Evolutionary conservation across 192 early-diverging fungal species (phyloP).

Genomic region (Gamsiella multidivaricata): DNA sequence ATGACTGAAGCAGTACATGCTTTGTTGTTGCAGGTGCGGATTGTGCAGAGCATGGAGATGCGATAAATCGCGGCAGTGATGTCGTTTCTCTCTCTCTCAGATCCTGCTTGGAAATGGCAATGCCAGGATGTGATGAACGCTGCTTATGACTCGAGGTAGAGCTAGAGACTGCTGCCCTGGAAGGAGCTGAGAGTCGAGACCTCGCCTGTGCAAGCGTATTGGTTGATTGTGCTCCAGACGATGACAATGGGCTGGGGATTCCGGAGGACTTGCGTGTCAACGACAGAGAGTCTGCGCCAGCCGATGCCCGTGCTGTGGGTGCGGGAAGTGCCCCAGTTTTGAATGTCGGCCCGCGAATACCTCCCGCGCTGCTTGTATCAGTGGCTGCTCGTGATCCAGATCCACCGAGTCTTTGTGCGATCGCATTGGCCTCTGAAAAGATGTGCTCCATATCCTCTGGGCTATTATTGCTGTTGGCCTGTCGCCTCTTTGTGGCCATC

Average conservation of each 20-base stretch:
- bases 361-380: not conserved
- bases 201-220: not conserved
- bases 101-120: not conserved
- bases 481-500: not conserved
- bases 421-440: slow-evolving; percentile 14
- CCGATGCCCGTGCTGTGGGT: not conserved
- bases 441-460: slow-evolving; percentile 34
- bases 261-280: not conserved
- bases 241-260: not conserved
- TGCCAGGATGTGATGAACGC: slow-evolving; percentile 1
- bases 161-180: not conserved
- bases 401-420: slow-evolving; percentile 7
- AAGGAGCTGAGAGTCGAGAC: slow-evolving; percentile 16
- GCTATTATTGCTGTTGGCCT: not conserved
- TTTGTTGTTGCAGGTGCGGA: slow-evolving; percentile 8
- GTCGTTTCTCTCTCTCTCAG: not conserved
- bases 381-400: not conserved
- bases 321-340: slow-evolving; percentile 1
- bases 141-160: slow-evolving; percentile 5
- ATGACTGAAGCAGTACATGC: not conserved
- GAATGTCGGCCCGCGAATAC: slow-evolving; percentile 1
- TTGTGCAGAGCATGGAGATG: slow-evolving; percentile 7
- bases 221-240: not conserved
- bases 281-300: no score
- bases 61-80: slow-evolving; percentile 9